phyloP scores from a whole-genome alignment of 2,329 filamentous ascomycete species.

The Alternaria rosae region DNA sequence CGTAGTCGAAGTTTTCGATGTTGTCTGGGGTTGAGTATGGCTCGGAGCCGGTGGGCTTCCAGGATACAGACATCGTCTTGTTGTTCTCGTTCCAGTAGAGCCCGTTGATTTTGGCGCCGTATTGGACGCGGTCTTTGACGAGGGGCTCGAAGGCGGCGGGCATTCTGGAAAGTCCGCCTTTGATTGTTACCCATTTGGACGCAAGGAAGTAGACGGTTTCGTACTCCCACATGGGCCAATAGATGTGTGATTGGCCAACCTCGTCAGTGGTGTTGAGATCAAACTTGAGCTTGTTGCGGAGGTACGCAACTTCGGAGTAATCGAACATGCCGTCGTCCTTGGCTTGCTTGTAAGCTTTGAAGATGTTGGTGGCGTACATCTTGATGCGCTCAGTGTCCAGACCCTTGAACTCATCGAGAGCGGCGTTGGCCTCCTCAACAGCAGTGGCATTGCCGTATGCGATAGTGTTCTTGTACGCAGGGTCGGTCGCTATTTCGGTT shows the following conservation, averaged over 20 bases:
- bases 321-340: constrained; percentile 63
- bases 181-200: constrained; percentile 66
- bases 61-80: constrained; percentile 64
- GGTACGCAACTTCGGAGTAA: constrained; percentile 68
- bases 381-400: constrained; percentile 21
- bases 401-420: constrained; percentile 22
- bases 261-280: constrained; percentile 61
- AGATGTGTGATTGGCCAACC: constrained; percentile 36
- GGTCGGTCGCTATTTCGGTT: constrained; percentile 19
- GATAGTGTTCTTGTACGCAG: constrained; percentile 3
- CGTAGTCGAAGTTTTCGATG: constrained; percentile 65
- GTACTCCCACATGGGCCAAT: constrained; percentile 60
- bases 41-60: constrained; percentile 12
- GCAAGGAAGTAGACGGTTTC: constrained; percentile 63
- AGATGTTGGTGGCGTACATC: constrained; percentile 55
- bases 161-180: constrained; percentile 63
- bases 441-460: constrained; percentile 19
- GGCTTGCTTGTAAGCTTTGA: constrained; percentile 59
- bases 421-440: constrained; percentile 19
- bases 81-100: constrained; percentile 59
- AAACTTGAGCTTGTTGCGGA: constrained; percentile 51
- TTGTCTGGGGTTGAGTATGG: constrained; percentile 46
- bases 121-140: constrained; percentile 62
- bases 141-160: constrained; percentile 67
- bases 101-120: constrained; percentile 63